Conservation (phyloP, 192 early-diverging fungal genomes). For the Paraglomus brasilianum region DNA sequence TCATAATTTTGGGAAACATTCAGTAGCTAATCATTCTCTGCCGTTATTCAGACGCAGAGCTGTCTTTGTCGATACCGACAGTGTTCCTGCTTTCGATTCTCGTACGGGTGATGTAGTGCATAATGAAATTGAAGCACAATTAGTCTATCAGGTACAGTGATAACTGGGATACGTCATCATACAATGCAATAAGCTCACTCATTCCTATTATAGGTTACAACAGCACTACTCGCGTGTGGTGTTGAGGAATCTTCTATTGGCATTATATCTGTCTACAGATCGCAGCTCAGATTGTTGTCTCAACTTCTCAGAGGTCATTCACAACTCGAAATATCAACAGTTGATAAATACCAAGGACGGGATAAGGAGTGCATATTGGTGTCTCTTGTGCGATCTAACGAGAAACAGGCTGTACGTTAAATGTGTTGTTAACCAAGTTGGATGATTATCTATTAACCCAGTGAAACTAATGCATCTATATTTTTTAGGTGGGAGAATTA, state of each 20-base stretch:
- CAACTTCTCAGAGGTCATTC: constrained; percentile 39
- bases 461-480: neutral
- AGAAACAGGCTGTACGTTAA: constrained; percentile 48
- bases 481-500: constrained; percentile 71
- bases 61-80: constrained; percentile 82
- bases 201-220: constrained; percentile 27
- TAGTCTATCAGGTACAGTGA: constrained; percentile 44
- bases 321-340: constrained; percentile 75
- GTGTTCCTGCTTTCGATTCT: constrained; percentile 60
- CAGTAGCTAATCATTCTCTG: constrained; percentile 1
- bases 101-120: constrained; percentile 54
- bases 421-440: neutral
- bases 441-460: constrained; percentile 1
- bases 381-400: constrained; percentile 85
- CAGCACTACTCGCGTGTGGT: constrained; percentile 63
- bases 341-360: constrained; percentile 93
- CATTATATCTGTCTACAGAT: constrained; percentile 82
- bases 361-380: constrained; percentile 92
- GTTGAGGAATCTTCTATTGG: constrained; percentile 67
- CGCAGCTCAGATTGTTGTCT: constrained; percentile 61
- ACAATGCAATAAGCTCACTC: too few species aligned
- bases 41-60: constrained; percentile 43
- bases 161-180: constrained; percentile 4
- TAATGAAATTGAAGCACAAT: constrained; percentile 69
- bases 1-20: neutral